phyloP scores from a whole-genome alignment of 176 grass and related monocot species.

The Oryza officinalis region DNA sequence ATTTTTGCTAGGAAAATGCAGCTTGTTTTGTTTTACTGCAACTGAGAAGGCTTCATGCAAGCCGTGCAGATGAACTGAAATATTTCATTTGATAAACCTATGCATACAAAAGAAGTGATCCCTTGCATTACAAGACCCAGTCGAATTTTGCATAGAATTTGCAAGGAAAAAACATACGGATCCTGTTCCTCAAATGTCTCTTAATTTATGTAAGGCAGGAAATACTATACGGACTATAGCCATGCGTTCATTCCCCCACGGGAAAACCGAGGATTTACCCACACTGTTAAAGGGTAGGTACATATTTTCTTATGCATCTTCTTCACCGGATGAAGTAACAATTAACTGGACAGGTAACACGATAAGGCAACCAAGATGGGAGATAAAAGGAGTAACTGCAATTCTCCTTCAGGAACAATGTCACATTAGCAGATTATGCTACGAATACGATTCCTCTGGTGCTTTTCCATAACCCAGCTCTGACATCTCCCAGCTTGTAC shows the following conservation, averaged over 20 bases:
- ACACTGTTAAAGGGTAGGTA: slow-evolving; percentile 32
- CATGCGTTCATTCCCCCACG: not conserved
- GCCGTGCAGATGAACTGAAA: not conserved
- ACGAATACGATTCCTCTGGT: slow-evolving; percentile 38
- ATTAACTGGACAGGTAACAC: slow-evolving; percentile 24
- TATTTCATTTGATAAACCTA: not conserved
- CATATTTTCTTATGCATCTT: slow-evolving; percentile 28
- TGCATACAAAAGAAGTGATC: not conserved
- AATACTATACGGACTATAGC: not conserved
- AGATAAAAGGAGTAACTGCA: slow-evolving; percentile 10
- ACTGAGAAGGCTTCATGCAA: not conserved
- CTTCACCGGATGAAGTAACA: slow-evolving; percentile 11
- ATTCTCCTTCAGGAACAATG: slow-evolving; percentile 13
- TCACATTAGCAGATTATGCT: slow-evolving; percentile 35
- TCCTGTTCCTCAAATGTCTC: not conserved
- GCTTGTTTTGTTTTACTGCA: not conserved
- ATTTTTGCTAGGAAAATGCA: not conserved
- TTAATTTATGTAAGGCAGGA: not conserved
- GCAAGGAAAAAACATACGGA: not conserved
- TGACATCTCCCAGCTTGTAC: slow-evolving; percentile 78
- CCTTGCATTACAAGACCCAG: not conserved
- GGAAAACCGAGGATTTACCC: not conserved
- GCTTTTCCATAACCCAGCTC: slow-evolving; percentile 64
- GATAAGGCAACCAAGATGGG: not conserved
- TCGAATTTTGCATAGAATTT: not conserved